phyloP scores from a whole-genome alignment of 352 stramenopile genomes.

The Phytophthora rubi region DNA sequence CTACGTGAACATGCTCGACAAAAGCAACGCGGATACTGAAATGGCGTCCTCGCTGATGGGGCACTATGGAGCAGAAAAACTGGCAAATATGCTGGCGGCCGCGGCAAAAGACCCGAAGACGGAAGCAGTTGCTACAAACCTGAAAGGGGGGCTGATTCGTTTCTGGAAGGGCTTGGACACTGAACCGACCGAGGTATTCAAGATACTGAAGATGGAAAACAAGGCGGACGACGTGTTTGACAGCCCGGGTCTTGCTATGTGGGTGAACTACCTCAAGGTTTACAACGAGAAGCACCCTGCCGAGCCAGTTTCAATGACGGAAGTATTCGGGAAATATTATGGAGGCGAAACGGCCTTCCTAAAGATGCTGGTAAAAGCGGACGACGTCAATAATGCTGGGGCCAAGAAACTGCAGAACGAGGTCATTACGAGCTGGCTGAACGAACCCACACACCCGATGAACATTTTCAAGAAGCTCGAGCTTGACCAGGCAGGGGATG shows the following conservation, averaged over 20 bases:
- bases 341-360: background rate
- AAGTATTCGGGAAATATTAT: background rate
- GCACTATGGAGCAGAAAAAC: no score
- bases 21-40: no score
- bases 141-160: background rate
- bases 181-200: background rate
- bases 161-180: background rate
- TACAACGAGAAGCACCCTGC: background rate
- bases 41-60: no score
- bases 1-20: no score
- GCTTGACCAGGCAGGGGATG: background rate
- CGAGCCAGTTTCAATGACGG: background rate
- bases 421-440: background rate
- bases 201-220: background rate
- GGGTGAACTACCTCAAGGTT: background rate
- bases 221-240: background rate
- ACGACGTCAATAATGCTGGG: background rate
- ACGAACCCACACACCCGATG: background rate
- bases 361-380: background rate
- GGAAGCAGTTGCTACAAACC: background rate
- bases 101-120: background rate
- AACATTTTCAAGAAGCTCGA: background rate
- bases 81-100: background rate
- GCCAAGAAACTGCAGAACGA: background rate
- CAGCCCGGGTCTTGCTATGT: background rate